Evolutionary conservation across 2,329 filamentous ascomycete genomes (phyloP), one percentile per base, ranked within the genome.

Genomic region (Pseudodiploospora longispora): DNA sequence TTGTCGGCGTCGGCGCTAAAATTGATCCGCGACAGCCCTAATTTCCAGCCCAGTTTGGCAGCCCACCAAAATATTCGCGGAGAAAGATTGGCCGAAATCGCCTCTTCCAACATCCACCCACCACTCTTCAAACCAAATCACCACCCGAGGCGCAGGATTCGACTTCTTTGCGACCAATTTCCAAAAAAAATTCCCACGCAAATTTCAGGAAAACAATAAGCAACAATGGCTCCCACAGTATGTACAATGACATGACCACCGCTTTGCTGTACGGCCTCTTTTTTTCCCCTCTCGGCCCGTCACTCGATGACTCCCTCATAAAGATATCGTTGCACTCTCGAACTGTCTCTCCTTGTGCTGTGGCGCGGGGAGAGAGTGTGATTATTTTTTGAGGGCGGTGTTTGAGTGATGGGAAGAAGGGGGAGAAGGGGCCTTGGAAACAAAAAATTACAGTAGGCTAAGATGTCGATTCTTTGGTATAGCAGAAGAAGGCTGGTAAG

Each of bases 181-280:
- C 58, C 55, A 19, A 19, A 19, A 19, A 19, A 19, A 19, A 19
- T 19, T 43, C 52, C 48, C 50, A 35, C 49, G 41, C 47, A 46
- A 61, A 64, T 70, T 30, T 36, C 30, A 34, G 36, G 37, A 37
- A 50, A 43, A 12, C 30, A 9, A 60, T 47, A 51, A 54, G 45
- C 69, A 71, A 76, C 71, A 86, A 95, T 95, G 88, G 85, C 84
- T 82, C 79, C 84, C 71, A 78, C 84, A 75, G 90, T 96, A 95
- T 74, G 89, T 95, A 80, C 70, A 34, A 9, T 9, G 32, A 34
- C 32, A 34, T 34, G 32, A 12, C 32, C 78, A 85, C 70, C 73
- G 89, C 89, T 95, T 94, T 95, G 89, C 89, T 95, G 88, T 86
- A 87, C 80, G 82, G 75, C 66, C 63, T 59, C 57, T 57, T 41